Percentiles rank a stretch among this genome's conserved stretches.
phyloP scores from a whole-genome alignment of 192 early-diverging fungal species.

The Kappamyces sp. region DNA sequence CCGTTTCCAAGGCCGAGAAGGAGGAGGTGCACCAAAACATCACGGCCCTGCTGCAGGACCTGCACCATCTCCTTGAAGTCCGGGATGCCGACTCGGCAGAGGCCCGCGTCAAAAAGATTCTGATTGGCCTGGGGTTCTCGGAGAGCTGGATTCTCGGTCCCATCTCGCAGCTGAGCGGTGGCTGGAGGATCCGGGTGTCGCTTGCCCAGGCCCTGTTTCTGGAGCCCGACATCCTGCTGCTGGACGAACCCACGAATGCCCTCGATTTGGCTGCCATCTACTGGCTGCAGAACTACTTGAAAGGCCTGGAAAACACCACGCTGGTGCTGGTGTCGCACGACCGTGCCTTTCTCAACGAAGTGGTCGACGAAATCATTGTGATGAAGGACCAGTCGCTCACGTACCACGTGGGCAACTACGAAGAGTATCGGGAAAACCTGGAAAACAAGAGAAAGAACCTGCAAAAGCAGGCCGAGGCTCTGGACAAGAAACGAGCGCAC shows the following conservation, averaged over 20 bases:
- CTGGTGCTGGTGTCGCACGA: constrained; percentile 86
- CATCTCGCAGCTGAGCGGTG: constrained; percentile 61
- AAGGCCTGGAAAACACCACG: constrained; percentile 50
- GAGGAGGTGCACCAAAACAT: background rate
- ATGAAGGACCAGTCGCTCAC: constrained; percentile 58
- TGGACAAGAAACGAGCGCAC: constrained; percentile 65
- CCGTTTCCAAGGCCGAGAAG: background rate
- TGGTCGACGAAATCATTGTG: constrained; percentile 56
- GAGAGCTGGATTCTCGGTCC: constrained; percentile 48
- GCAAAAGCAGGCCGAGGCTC: constrained; percentile 51
- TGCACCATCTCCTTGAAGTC: constrained; percentile 6
- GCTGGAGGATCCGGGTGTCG: constrained; percentile 85
- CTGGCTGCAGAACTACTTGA: constrained; percentile 81
- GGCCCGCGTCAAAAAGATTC: constrained; percentile 61
- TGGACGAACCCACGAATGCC: constrained; percentile 86
- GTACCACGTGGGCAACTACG: constrained; percentile 82
- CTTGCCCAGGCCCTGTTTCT: constrained; percentile 79
- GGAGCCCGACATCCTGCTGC: constrained; percentile 72
- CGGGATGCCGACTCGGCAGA: constrained; percentile 46
- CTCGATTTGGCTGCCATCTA: constrained; percentile 85
- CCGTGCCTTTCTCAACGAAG: constrained; percentile 75
- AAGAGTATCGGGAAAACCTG: constrained; percentile 69
- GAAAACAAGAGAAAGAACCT: constrained; percentile 68
- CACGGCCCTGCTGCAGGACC: constrained; percentile 3
- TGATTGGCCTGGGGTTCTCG: constrained; percentile 69